These are phyloP conservation scores for Amauroascus niger DNA, from an alignment of 2,329 filamentous ascomycete species.

Conservation along the genomic window DNA sequence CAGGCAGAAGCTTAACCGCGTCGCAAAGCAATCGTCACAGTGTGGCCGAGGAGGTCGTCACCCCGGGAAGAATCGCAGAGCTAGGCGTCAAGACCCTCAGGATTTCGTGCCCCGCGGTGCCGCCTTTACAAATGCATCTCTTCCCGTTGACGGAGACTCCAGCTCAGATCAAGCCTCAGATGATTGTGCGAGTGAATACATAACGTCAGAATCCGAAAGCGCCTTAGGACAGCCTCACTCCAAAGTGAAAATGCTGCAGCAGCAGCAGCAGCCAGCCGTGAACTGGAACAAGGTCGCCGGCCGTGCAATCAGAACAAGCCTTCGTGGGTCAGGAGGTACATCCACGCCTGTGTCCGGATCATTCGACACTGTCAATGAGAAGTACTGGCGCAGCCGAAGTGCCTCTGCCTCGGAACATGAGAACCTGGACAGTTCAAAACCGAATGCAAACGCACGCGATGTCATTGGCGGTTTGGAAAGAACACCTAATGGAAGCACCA, in stretches of 20 bases:
- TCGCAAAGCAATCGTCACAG: slow-evolving; percentile 20
- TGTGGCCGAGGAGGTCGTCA: slow-evolving; percentile 23
- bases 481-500: slow-evolving; percentile 5
- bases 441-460: not conserved
- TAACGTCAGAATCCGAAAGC: slow-evolving; percentile 5
- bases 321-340: slow-evolving; percentile 24
- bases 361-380: slow-evolving; percentile 30
- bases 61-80: slow-evolving; percentile 21
- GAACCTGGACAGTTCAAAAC: too few relatives aligned
- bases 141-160: slow-evolving; percentile 22
- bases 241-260: slow-evolving; percentile 18
- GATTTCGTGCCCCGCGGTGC: slow-evolving; percentile 33
- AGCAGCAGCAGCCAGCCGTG: slow-evolving; percentile 27
- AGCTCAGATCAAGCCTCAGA: slow-evolving; percentile 9
- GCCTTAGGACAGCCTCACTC: not conserved
- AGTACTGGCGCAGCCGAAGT: slow-evolving; percentile 33
- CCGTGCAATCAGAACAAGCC: slow-evolving; percentile 35
- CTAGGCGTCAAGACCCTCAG: slow-evolving; percentile 21
- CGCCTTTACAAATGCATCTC: slow-evolving; percentile 27
- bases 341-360: slow-evolving; percentile 6
- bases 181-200: slow-evolving; percentile 16
- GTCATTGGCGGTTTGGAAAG: not conserved
- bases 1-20: slow-evolving; percentile 20
- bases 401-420: slow-evolving; percentile 23
- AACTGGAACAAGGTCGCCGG: slow-evolving; percentile 40